Percentiles rank a stretch among this genome's conserved stretches.
Evolutionary conservation across 2,329 filamentous ascomycete species (phyloP).

Genomic region (Penicillium freii): DNA sequence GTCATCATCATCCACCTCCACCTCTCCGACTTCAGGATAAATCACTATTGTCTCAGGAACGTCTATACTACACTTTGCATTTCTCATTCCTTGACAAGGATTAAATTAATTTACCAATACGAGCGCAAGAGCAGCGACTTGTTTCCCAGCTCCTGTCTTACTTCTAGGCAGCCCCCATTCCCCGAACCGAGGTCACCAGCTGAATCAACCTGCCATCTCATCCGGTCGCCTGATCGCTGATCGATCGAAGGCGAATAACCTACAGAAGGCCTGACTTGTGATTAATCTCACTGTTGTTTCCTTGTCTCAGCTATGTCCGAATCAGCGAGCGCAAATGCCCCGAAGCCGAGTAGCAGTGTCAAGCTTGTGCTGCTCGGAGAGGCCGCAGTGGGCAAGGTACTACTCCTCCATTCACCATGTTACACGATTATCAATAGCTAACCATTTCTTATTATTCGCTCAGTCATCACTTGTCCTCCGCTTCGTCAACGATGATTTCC

Average conservation of each 20-base stretch:
- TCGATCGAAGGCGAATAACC: constrained; percentile 22
- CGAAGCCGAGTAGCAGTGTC: constrained; percentile 98
- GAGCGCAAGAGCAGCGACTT: constrained; percentile 4
- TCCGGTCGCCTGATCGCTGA: constrained; percentile 26
- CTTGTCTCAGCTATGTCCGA: constrained; percentile 62
- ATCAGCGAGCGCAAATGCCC: constrained; percentile 61
- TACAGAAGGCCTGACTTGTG: constrained; percentile 33
- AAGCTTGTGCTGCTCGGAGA: constrained; percentile 98
- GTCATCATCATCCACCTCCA: constrained; percentile 25
- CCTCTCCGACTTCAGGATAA: constrained; percentile 11
- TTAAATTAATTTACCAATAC: constrained; percentile 7
- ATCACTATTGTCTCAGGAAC: constrained; percentile 11
- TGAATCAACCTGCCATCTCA: constrained; percentile 22
- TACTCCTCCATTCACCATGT: constrained; percentile 15
- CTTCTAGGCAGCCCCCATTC: constrained; percentile 22
- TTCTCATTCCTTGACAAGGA: constrained; percentile 10
- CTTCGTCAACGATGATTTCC: constrained; percentile 99
- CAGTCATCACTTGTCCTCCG: constrained; percentile 95
- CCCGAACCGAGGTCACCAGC: constrained; percentile 16
- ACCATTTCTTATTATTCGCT: background rate
- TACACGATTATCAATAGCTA: constrained; percentile 14
- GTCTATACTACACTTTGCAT: constrained; percentile 7
- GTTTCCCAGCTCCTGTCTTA: constrained; percentile 21
- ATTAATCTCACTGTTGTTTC: constrained; percentile 3
- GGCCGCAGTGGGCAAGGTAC: constrained; percentile 96